phyloP scores from a whole-genome alignment of 169 alveolate genomes.

The Babesia divergens region DNA sequence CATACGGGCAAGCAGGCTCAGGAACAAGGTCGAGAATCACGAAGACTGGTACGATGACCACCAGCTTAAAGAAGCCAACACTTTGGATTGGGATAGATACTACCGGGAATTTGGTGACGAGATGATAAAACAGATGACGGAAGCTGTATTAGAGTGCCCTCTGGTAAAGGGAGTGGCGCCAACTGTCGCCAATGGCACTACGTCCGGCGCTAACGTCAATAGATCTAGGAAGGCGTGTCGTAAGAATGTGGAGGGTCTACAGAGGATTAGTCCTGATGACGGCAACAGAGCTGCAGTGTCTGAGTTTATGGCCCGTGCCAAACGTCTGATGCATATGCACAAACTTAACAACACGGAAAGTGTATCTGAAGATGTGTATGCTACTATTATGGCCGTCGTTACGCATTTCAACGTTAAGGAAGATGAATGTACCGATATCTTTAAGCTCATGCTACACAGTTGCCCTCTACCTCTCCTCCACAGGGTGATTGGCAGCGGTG shows the following conservation, averaged over 20 bases:
- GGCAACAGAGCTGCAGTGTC: background rate
- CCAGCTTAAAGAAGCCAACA: background rate
- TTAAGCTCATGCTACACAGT: background rate
- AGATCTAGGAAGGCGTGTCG: too few species aligned
- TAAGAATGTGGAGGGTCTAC: too few species aligned
- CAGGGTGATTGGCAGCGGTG: background rate
- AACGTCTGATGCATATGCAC: slow-evolving; percentile 1
- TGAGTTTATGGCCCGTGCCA: background rate
- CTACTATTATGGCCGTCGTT: background rate
- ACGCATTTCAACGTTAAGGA: background rate
- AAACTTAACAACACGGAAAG: background rate
- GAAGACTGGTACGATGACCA: slow-evolving; percentile 16
- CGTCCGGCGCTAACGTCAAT: too few species aligned
- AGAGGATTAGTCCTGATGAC: too few species aligned
- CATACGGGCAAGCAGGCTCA: slow-evolving; percentile 6
- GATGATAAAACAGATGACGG: slow-evolving; percentile 1
- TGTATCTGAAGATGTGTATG: background rate
- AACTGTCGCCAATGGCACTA: background rate
- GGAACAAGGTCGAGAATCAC: background rate
- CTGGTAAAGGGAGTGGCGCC: background rate
- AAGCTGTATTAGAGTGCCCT: background rate
- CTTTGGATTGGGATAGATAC: background rate
- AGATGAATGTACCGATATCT: slow-evolving; percentile 1
- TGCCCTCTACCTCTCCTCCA: slow-evolving; percentile 2
- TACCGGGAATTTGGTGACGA: slow-evolving; percentile 1